Percentiles rank a stretch among this genome's conserved stretches.
Evolutionary conservation across 1,139 yeast species (phyloP).

Genomic region (Petasospora fabianii): DNA sequence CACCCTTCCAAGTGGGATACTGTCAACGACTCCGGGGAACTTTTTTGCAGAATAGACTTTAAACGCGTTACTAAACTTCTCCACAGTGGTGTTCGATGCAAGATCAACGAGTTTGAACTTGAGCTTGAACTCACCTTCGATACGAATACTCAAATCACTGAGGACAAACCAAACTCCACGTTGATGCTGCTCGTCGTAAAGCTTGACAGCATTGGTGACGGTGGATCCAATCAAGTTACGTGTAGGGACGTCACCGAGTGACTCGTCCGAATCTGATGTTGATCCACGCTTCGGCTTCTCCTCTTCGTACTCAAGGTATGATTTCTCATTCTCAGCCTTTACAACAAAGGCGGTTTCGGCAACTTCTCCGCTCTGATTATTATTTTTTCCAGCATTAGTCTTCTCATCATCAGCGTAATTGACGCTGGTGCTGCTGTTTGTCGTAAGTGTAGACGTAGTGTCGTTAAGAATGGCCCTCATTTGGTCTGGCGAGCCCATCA

Average conservation of each 20-base stretch:
- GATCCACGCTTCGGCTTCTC: conserved; percentile 1
- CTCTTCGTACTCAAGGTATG: background rate
- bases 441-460: too few species aligned
- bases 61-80: conserved; percentile 33
- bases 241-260: conserved; percentile 29
- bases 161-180: conserved; percentile 41
- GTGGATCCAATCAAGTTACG: conserved; percentile 39
- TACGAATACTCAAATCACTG: conserved; percentile 40
- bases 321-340: background rate
- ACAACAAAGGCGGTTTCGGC: background rate
- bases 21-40: conserved; percentile 43
- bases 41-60: conserved; percentile 40
- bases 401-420: too few species aligned
- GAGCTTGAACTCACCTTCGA: conserved; percentile 40
- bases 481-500: background rate
- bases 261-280: conserved; percentile 21
- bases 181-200: conserved; percentile 34
- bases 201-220: conserved; percentile 38
- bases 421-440: too few species aligned
- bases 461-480: too few species aligned
- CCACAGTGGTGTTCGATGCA: conserved; percentile 11
- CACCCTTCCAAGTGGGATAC: conserved; percentile 37
- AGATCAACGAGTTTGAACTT: conserved; percentile 34
- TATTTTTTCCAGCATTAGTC: too few species aligned
- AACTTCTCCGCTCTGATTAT: too few species aligned